A percentile compares a stretch with the other conserved stretches of the same genome.
phyloP scores from a whole-genome alignment of 208 protist species.

The Angomonas ambiguus region DNA sequence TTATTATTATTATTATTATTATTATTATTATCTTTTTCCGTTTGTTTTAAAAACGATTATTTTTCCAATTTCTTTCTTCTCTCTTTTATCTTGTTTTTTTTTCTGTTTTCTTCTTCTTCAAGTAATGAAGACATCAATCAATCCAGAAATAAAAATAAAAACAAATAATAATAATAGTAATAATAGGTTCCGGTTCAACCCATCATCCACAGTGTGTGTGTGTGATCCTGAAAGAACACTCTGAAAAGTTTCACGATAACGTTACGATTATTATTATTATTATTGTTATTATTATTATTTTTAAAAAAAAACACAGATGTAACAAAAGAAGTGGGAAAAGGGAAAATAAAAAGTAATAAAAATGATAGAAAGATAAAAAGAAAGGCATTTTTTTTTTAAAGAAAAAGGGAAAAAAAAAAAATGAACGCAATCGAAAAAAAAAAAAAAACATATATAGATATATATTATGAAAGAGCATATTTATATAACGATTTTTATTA shows the following conservation, averaged over 20 bases:
- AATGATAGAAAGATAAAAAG: neutral
- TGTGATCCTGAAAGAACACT: no score
- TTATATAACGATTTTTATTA: no score
- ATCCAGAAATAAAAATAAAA: neutral
- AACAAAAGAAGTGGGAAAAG: neutral
- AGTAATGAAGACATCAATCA: neutral
- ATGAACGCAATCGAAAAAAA: neutral
- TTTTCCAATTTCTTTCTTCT: neutral
- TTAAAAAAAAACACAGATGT: neutral
- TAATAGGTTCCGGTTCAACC: no score
- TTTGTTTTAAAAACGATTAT: no score
- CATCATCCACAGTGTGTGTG: no score
- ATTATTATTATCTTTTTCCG: conserved; percentile 1
- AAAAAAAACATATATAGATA: neutral
- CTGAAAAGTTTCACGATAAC: no score
- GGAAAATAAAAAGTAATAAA: neutral
- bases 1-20: conserved; percentile 2
- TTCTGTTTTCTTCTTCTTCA: neutral
- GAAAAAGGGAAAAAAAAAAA: neutral
- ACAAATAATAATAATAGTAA: neutral
- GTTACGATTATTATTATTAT: no score
- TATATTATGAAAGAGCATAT: no score
- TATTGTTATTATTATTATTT: no score
- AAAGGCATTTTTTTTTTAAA: no score
- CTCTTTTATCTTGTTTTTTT: neutral